These are phyloP conservation scores for Aspergillus fumigatiaffinis DNA, from an alignment of 2,329 filamentous ascomycete genomes.

Conservation along the genomic window DNA sequence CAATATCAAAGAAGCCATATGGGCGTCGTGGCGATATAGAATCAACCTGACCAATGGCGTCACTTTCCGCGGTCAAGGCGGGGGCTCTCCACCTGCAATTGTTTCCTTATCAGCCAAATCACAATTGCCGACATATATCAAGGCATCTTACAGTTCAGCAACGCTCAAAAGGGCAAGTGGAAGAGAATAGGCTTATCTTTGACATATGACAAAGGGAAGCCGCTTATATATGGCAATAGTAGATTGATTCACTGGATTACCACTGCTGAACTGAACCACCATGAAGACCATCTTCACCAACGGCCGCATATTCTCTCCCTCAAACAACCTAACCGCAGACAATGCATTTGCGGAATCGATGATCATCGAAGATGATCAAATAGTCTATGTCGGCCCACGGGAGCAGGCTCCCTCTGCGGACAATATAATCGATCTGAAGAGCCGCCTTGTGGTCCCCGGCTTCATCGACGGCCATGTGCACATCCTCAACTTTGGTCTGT, in stretches of 20 bases:
- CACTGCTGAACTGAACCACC: neutral
- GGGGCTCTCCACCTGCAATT: neutral
- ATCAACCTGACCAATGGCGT: constrained; percentile 6
- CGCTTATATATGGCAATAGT: constrained; percentile 1
- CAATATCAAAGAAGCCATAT: neutral
- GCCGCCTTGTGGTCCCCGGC: constrained; percentile 41
- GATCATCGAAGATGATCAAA: constrained; percentile 39
- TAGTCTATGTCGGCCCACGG: constrained; percentile 39
- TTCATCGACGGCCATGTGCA: constrained; percentile 52
- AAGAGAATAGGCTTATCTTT: too few species aligned
- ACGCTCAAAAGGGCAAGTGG: too few species aligned
- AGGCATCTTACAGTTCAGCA: too few species aligned
- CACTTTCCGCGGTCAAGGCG: constrained; percentile 7
- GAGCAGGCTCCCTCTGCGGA: constrained; percentile 18
- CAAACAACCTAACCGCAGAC: constrained; percentile 5
- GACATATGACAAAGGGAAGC: neutral
- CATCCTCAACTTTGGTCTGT: constrained; percentile 48
- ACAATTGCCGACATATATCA: neutral
- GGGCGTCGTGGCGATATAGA: neutral
- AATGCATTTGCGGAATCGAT: constrained; percentile 31
- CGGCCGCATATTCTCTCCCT: constrained; percentile 30
- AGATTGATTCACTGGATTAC: neutral
- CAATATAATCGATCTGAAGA: constrained; percentile 31
- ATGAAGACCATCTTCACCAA: constrained; percentile 26
- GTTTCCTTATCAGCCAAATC: neutral